phyloP scores from a whole-genome alignment of 768 basidiomycete species.

The Ramaria rubella region DNA sequence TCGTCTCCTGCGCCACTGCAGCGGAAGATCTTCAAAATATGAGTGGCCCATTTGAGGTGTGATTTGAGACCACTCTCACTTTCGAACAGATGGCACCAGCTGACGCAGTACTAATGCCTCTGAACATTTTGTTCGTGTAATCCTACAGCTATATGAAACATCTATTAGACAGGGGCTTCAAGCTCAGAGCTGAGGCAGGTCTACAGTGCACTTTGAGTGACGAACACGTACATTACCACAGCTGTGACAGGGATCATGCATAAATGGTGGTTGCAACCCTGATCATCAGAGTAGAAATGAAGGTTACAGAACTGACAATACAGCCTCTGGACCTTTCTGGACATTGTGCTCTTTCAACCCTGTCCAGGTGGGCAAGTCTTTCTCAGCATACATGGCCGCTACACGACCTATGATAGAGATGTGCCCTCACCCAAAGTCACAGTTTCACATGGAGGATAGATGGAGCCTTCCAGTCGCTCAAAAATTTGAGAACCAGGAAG shows the following conservation, averaged over 20 bases:
- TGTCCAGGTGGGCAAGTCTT: conserved; percentile 36
- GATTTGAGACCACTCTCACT: conserved; percentile 33
- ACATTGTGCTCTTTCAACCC: conserved; percentile 47
- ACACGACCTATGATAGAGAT: no score
- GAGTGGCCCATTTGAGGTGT: conserved; percentile 50
- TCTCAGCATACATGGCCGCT: conserved; percentile 39
- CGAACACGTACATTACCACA: not conserved
- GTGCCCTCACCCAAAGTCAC: no score
- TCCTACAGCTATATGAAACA: conserved; percentile 14
- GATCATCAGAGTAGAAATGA: conserved; percentile 30
- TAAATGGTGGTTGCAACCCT: conserved; percentile 20
- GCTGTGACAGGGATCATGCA: conserved; percentile 19
- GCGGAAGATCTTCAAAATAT: conserved; percentile 36
- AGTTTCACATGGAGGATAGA: no score
- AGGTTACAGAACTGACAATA: conserved; percentile 50
- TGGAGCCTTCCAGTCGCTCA: no score
- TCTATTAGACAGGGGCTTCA: not conserved
- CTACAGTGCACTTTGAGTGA: not conserved
- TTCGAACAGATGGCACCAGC: conserved; percentile 40
- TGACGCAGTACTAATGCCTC: conserved; percentile 37
- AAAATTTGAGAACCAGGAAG: no score
- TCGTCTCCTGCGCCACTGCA: conserved; percentile 39
- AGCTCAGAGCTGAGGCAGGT: not conserved
- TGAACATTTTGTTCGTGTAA: conserved; percentile 37
- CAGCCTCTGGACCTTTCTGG: conserved; percentile 39